These are phyloP conservation scores for Corylus americana DNA, from an alignment of 306 rosid genomes.

Conservation along the genomic window DNA sequence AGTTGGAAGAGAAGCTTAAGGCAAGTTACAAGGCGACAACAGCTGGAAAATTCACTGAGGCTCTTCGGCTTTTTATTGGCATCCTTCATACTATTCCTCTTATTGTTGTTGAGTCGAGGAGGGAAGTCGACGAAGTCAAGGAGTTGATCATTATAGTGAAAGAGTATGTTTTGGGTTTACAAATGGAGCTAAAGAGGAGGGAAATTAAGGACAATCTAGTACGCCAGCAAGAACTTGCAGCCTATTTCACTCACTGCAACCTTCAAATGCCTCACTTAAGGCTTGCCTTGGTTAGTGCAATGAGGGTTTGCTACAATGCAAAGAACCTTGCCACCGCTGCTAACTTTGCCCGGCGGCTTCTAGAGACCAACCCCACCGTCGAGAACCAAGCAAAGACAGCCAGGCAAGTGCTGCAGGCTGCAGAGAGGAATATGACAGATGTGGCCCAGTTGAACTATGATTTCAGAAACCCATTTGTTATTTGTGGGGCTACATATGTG, in stretches of 20 bases:
- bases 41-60: constrained; percentile 73
- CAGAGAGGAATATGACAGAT: constrained; percentile 89
- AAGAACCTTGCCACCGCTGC: constrained; percentile 86
- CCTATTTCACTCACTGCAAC: constrained; percentile 94
- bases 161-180: constrained; percentile 78
- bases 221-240: constrained; percentile 92
- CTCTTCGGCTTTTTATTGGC: constrained; percentile 56
- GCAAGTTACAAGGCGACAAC: constrained; percentile 88
- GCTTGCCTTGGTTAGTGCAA: constrained; percentile 77
- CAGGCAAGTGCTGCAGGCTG: constrained; percentile 87
- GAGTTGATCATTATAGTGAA: constrained; percentile 76
- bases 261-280: constrained; percentile 90
- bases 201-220: constrained; percentile 63
- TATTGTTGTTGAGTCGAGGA: constrained; percentile 83
- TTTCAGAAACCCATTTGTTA: constrained; percentile 87
- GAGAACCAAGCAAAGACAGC: constrained; percentile 86
- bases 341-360: constrained; percentile 78
- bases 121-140: constrained; percentile 95
- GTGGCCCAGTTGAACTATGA: constrained; percentile 71
- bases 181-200: constrained; percentile 82
- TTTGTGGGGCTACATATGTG: constrained; percentile 83
- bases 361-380: constrained; percentile 77
- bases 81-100: constrained; percentile 85
- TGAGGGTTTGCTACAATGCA: constrained; percentile 74
- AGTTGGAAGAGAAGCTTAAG: constrained; percentile 83